These are phyloP conservation scores for Balansia obtecta DNA, from an alignment of 2,329 filamentous ascomycete species.

Conservation along the genomic window DNA sequence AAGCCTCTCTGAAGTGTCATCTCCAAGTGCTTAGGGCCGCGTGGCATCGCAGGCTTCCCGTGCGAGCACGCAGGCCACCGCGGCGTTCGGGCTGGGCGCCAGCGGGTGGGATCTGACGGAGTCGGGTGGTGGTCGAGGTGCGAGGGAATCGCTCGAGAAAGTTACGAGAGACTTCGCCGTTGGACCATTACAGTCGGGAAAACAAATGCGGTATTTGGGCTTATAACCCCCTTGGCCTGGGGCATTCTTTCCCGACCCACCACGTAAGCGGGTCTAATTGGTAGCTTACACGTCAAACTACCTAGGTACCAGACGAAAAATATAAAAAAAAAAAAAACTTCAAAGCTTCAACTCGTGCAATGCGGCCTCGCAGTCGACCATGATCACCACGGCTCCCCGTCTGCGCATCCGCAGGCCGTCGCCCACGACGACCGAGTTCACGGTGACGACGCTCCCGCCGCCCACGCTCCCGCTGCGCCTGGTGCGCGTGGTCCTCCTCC, in stretches of 20 bases:
- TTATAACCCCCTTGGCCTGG: conserved; percentile 18
- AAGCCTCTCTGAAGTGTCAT: conserved; percentile 57
- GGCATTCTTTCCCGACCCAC: no score
- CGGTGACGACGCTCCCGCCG: conserved; percentile 66
- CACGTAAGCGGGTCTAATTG: no score
- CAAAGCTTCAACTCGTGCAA: no score
- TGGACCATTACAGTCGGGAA: conserved; percentile 50
- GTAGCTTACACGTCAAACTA: no score
- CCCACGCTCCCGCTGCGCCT: conserved; percentile 34
- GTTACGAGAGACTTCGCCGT: conserved; percentile 44
- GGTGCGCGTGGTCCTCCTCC: conserved; percentile 29
- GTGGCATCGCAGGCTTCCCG: conserved; percentile 53
- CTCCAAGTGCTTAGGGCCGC: conserved; percentile 54
- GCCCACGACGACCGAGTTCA: conserved; percentile 84
- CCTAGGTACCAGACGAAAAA: no score
- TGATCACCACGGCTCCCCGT: conserved; percentile 50
- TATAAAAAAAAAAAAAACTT: no score
- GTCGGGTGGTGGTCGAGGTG: conserved; percentile 33
- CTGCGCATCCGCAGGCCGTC: conserved; percentile 59
- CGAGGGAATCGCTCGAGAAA: conserved; percentile 23
- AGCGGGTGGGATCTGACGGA: conserved; percentile 41
- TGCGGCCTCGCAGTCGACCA: conserved; percentile 3
- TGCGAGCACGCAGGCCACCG: conserved; percentile 53
- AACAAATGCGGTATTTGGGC: not conserved
- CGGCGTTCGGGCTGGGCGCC: conserved; percentile 58